Base-by-base conservation (phyloP, 352 stramenopile species). In the Globisporangium spiculum region DNA sequence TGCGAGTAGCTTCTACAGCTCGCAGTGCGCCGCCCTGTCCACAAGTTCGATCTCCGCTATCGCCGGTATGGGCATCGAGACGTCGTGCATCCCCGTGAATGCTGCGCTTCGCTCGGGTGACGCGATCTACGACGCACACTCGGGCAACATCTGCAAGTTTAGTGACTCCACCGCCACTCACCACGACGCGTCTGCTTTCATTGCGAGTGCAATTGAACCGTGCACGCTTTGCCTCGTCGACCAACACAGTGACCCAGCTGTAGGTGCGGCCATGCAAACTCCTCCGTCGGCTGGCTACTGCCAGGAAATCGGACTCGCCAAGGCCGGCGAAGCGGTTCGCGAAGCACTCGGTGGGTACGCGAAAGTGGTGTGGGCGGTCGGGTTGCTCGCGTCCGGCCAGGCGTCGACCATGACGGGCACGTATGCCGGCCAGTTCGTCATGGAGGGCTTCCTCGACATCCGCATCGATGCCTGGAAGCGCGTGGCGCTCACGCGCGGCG, bases 381-480 rank as follows among this genome's bases (percentile, higher is more conserved):
- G 96, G 2, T 74, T 99, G 24, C 76, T 99, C 30, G 97, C 97
- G 8, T 92, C 97, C 18, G 97, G 97, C 24, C 97, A 99, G 70
- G 96, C 83, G 71, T 96, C 88, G 30, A 98, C 96, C 26, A 99
- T 99, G 88, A 98, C 97, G 3, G 97, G 96, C 36, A 99, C 97
- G 6, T 99, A 98, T 71, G 96, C 97, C 1, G 97, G 97, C 14
- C 97, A 99, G 77, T 98, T 98, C 63, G 94, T 99, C 32, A 99
- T 99, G 96, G 93, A 98, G 78, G 96, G 96, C 1, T 99, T 99
- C 66, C 75, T 98, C 20, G 82, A 98, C 58, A 75, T 98, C 27
- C 83, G 90, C 38, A 65, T 99, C 10, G 82, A 93, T 4, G 80
- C 93, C 22, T 75, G 84, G 84, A 92, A 92, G 68, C 84, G 84